Conservation (phyloP, 495 filamentous ascomycete species). For the Penicillium malachiteum region DNA sequence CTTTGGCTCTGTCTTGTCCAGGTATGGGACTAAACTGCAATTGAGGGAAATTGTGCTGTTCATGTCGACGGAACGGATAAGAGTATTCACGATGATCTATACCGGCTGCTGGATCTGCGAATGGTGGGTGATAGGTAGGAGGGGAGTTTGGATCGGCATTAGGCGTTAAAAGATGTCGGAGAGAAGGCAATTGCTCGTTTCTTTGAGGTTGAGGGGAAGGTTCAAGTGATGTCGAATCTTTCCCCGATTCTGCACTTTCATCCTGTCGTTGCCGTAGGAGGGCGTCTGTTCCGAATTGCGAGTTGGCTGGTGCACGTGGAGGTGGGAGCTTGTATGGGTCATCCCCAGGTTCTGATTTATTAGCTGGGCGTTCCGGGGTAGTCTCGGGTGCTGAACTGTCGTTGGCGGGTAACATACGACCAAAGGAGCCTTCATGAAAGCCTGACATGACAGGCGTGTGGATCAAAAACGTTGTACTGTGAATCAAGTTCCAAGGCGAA, state of each 20-base stretch:
- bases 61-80: conserved; percentile 13
- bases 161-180: conserved; percentile 48
- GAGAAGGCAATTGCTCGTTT: conserved; percentile 42
- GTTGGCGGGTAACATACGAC: conserved; percentile 46
- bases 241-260: conserved; percentile 28
- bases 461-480: neutral
- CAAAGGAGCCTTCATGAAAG: conserved; percentile 49
- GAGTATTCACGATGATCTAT: conserved; percentile 20
- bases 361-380: conserved; percentile 34
- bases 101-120: conserved; percentile 19
- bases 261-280: conserved; percentile 34
- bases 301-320: conserved; percentile 38
- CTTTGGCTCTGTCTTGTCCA: conserved; percentile 19
- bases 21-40: conserved; percentile 22
- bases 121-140: conserved; percentile 28
- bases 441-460: conserved; percentile 35
- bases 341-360: conserved; percentile 36
- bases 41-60: too few species aligned
- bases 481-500: neutral
- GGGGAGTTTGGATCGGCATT: conserved; percentile 32
- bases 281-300: conserved; percentile 46
- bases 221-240: conserved; percentile 12
- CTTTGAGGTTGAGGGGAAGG: conserved; percentile 14
- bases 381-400: conserved; percentile 31
- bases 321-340: conserved; percentile 52